A percentile compares a stretch with the other conserved stretches of the same genome.
Evolutionary conservation across 2,329 filamentous ascomycete genomes (phyloP).

Genomic region (Dactylellina haptotyla): DNA sequence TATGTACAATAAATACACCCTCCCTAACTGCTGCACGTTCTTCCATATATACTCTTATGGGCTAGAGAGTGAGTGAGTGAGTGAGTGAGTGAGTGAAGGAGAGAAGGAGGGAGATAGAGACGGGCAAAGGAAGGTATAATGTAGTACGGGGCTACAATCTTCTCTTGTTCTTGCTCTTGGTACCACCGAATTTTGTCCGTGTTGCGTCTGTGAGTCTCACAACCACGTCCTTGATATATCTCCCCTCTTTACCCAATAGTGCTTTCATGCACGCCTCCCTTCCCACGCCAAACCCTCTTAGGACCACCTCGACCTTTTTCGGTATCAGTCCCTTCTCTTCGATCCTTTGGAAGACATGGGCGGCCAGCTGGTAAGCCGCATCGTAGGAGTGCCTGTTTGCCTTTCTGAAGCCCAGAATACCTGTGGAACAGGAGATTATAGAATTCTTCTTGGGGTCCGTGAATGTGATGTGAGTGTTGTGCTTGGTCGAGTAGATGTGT

Average conservation of each 20-base stretch:
- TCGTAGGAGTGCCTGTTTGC: conserved; percentile 83
- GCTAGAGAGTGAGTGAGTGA: no score
- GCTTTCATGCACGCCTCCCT: conserved; percentile 91
- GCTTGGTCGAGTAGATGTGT: conserved; percentile 85
- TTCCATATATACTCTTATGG: neutral
- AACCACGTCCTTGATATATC: conserved; percentile 77
- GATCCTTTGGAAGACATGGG: conserved; percentile 83
- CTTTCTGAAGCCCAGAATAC: conserved; percentile 93
- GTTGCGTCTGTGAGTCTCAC: conserved; percentile 84
- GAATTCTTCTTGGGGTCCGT: conserved; percentile 82
- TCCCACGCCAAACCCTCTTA: conserved; percentile 86
- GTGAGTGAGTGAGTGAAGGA: no score
- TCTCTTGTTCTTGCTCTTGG: conserved; percentile 83
- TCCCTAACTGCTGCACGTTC: neutral
- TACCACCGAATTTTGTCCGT: conserved; percentile 93
- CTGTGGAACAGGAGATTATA: conserved; percentile 81
- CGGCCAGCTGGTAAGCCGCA: conserved; percentile 87
- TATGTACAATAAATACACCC: conserved; percentile 37
- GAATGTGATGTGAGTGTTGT: conserved; percentile 94
- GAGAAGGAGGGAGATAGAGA: no score
- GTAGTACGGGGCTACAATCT: conserved; percentile 67
- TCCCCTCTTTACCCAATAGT: conserved; percentile 84
- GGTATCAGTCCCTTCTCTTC: conserved; percentile 84
- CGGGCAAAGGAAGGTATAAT: neutral
- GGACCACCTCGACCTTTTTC: conserved; percentile 77